phyloP scores from a whole-genome alignment of 768 basidiomycete genomes.

The Tylopilus intermedius region DNA sequence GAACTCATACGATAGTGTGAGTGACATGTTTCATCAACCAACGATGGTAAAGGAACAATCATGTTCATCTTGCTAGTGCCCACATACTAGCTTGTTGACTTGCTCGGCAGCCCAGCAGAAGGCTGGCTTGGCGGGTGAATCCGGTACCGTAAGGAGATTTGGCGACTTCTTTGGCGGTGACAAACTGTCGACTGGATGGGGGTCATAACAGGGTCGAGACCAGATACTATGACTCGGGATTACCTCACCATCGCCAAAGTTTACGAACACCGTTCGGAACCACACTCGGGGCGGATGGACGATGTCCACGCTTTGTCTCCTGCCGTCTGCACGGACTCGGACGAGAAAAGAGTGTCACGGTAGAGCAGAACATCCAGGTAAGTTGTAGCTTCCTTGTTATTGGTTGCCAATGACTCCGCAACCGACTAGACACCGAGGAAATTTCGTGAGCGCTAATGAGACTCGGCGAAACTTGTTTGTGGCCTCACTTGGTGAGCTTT shows the following conservation, averaged over 20 bases:
- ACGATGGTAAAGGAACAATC: background rate
- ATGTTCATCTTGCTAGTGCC: no score
- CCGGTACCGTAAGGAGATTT: background rate
- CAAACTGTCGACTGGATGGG: background rate
- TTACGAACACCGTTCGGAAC: slow-evolving; percentile 7
- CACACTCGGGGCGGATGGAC: background rate
- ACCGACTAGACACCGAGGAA: background rate
- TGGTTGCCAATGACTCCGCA: no score
- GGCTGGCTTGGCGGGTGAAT: background rate
- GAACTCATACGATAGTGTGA: background rate
- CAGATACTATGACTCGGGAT: background rate
- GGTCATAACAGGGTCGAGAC: background rate
- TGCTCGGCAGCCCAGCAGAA: no score
- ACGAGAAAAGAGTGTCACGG: slow-evolving; percentile 1
- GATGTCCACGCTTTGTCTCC: slow-evolving; percentile 7
- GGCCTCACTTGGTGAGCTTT: slow-evolving; percentile 11
- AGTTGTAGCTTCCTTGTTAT: background rate
- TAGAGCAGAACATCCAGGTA: slow-evolving; percentile 9
- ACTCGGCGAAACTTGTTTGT: slow-evolving; percentile 4
- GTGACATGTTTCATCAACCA: background rate
- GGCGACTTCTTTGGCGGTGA: background rate
- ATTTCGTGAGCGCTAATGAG: slow-evolving; percentile 6
- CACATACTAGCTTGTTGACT: no score
- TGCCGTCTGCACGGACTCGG: background rate
- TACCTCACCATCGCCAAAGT: background rate